A percentile compares a stretch with the other conserved stretches of the same genome.
Conservation (phyloP, 176 grass and related monocot genomes). For the Thalia dealbata region DNA sequence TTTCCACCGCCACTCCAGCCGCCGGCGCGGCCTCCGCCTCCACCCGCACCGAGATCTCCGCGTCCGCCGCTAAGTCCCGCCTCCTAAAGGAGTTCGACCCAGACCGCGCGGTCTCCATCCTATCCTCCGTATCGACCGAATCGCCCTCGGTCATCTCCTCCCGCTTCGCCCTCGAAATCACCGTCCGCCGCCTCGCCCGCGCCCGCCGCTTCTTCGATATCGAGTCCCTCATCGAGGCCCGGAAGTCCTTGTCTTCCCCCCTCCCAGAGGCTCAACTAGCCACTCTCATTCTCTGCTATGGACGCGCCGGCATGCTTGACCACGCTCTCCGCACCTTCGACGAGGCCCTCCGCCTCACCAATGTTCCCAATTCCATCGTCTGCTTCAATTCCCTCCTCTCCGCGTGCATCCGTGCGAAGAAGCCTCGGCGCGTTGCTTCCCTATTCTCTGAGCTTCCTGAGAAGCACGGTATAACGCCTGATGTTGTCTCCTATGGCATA, state of each 20-base stretch:
- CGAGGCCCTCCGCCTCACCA: constrained; percentile 20
- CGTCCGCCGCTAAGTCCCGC: constrained; percentile 13
- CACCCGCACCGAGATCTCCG: neutral
- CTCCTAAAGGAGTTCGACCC: constrained; percentile 51
- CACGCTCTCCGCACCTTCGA: constrained; percentile 45
- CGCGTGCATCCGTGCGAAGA: constrained; percentile 39
- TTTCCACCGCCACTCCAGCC: constrained; percentile 14
- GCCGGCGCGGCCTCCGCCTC: neutral
- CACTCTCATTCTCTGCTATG: constrained; percentile 52
- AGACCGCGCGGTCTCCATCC: constrained; percentile 36
- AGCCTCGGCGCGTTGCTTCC: constrained; percentile 25
- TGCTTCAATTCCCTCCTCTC: constrained; percentile 71
- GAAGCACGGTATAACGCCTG: constrained; percentile 46
- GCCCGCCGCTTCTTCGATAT: constrained; percentile 32
- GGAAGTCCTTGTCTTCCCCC: constrained; percentile 26
- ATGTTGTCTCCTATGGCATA: constrained; percentile 45
- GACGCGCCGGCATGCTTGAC: constrained; percentile 36
- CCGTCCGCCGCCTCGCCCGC: constrained; percentile 42
- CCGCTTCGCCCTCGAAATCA: constrained; percentile 40
- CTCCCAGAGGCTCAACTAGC: constrained; percentile 47
- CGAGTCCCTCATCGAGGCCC: constrained; percentile 38
- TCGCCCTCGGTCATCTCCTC: constrained; percentile 35
- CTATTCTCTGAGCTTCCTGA: constrained; percentile 49
- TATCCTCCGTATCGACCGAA: constrained; percentile 36
- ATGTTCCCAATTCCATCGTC: constrained; percentile 23